Conservation (phyloP, 2,329 filamentous ascomycete genomes). For the Metarhizium guizhouense region DNA sequence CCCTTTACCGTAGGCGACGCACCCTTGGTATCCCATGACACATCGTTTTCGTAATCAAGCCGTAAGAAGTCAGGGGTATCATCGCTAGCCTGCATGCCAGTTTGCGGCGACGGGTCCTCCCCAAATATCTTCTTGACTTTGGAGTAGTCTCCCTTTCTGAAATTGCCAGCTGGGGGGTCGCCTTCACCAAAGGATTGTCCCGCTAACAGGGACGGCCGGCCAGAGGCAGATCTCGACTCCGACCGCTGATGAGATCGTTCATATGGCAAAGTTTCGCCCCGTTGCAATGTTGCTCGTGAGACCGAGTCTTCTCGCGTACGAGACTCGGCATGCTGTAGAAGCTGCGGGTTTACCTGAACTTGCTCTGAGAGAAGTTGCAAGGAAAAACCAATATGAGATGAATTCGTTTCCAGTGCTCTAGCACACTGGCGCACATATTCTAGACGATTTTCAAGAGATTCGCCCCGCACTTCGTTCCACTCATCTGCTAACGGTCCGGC, state of each 20-base stretch:
- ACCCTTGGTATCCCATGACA: constrained; percentile 82
- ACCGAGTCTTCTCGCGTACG: constrained; percentile 36
- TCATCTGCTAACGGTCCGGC: constrained; percentile 87
- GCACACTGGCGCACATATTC: constrained; percentile 70
- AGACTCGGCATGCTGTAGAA: constrained; percentile 28
- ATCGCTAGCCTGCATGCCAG: constrained; percentile 46
- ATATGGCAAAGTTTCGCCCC: constrained; percentile 50
- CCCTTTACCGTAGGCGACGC: constrained; percentile 72
- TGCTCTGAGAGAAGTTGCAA: constrained; percentile 81
- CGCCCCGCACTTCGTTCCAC: constrained; percentile 87
- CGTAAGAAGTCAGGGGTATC: constrained; percentile 77
- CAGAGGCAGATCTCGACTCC: constrained; percentile 40
- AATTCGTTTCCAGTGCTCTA: constrained; percentile 74
- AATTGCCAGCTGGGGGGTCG: constrained; percentile 39
- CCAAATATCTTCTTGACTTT: constrained; percentile 60
- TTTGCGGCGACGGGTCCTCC: constrained; percentile 48
- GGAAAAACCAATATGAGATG: constrained; percentile 80
- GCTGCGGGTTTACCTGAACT: constrained; percentile 49
- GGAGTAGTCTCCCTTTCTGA: constrained; percentile 50
- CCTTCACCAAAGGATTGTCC: constrained; percentile 60
- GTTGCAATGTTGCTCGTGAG: constrained; percentile 42
- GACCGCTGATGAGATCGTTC: constrained; percentile 45
- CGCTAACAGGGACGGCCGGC: constrained; percentile 38
- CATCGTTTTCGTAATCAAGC: constrained; percentile 80
- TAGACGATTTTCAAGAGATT: constrained; percentile 79